phyloP scores from a whole-genome alignment of 2,329 filamentous ascomycete species.

The Alternaria angustiovoidea region DNA sequence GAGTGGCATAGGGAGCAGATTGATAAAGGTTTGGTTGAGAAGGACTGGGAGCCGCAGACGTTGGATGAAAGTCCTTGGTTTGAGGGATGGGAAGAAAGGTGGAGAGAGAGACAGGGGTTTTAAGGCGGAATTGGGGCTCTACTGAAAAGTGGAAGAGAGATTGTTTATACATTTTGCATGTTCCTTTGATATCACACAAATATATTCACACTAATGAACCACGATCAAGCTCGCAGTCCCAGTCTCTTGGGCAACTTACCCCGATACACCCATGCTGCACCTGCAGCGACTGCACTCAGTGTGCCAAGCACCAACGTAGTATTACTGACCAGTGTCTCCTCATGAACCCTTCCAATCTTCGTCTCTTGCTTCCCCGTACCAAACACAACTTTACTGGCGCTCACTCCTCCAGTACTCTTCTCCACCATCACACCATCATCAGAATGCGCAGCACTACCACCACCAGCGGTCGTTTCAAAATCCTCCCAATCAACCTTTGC shows the following conservation, averaged over 20 bases:
- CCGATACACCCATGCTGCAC: conserved; percentile 42
- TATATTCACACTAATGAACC: neutral
- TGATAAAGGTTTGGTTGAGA: conserved; percentile 65
- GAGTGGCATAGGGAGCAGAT: conserved; percentile 72
- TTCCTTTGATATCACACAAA: neutral
- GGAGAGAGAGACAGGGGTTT: conserved; percentile 71
- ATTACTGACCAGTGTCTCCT: conserved; percentile 56
- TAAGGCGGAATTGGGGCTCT: conserved; percentile 28
- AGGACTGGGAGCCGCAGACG: conserved; percentile 72
- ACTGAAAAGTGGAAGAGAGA: neutral
- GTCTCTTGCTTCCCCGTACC: conserved; percentile 45
- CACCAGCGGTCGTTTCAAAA: conserved; percentile 44
- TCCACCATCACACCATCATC: neutral
- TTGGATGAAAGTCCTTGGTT: conserved; percentile 80
- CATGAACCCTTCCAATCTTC: conserved; percentile 54
- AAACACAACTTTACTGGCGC: conserved; percentile 44
- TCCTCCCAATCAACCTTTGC: conserved; percentile 56
- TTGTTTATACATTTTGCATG: neutral
- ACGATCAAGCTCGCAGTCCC: conserved; percentile 6
- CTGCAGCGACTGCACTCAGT: conserved; percentile 48
- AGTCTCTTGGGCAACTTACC: conserved; percentile 23
- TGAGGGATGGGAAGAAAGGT: conserved; percentile 78
- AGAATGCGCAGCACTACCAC: neutral
- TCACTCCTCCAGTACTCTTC: conserved; percentile 15
- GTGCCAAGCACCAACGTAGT: conserved; percentile 46